These are phyloP conservation scores for Iris pallida DNA, from an alignment of 116 monocot species.

Conservation along the genomic window DNA sequence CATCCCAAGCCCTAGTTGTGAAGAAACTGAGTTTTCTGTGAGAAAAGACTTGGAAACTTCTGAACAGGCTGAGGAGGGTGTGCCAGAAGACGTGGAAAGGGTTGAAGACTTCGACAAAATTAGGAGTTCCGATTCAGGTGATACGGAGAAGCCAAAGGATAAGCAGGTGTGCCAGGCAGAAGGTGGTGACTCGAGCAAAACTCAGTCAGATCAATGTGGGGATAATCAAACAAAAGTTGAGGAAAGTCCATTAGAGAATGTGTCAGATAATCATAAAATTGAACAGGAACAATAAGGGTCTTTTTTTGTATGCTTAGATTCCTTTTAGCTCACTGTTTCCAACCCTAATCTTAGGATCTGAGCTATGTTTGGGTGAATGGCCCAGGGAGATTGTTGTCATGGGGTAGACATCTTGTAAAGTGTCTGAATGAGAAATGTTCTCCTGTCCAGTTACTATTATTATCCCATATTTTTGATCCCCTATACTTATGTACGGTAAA, in stretches of 20 bases:
- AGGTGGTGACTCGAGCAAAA: constrained; percentile 28
- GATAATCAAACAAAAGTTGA: constrained; percentile 10
- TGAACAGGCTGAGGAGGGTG: constrained; percentile 10
- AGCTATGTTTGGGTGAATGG: constrained; percentile 30
- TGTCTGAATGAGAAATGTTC: constrained; percentile 28
- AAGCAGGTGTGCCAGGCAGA: constrained; percentile 6
- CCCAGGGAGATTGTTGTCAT: constrained; percentile 14
- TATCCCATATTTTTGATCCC: constrained; percentile 5
- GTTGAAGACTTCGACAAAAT: constrained; percentile 17
- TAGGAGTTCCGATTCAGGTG: constrained; percentile 15
- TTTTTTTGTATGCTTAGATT: not conserved
- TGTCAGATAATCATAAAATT: constrained; percentile 22
- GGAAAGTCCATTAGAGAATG: constrained; percentile 30
- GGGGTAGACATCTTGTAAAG: constrained; percentile 30
- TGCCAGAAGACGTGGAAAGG: constrained; percentile 15
- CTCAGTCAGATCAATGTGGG: constrained; percentile 4
- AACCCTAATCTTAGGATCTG: not conserved
- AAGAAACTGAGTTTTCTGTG: constrained; percentile 16
- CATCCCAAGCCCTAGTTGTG: constrained; percentile 1
- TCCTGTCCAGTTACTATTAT: constrained; percentile 1
- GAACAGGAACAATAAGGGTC: constrained; percentile 17
- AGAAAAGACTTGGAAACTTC: constrained; percentile 8
- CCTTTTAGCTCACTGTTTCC: not conserved
- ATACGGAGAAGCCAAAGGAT: constrained; percentile 14
- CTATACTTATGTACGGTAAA: not conserved